These are phyloP conservation scores for Solanum hybrid DNA, from an alignment of 305 asterid genomes.

Conservation along the genomic window DNA sequence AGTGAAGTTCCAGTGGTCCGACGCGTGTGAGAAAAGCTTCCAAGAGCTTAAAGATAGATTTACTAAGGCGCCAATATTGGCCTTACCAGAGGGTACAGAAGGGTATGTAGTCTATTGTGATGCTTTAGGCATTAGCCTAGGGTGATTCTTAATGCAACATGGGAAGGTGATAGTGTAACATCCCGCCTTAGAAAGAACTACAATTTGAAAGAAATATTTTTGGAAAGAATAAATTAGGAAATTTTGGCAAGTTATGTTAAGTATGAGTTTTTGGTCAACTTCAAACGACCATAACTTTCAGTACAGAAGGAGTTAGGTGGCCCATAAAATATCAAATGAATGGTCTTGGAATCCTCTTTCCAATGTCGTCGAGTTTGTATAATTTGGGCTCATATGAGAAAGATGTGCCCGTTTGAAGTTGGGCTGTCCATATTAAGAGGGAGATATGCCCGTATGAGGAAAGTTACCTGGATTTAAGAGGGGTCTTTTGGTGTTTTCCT, in stretches of 20 bases:
- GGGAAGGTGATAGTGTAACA: neutral
- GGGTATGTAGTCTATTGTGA: neutral
- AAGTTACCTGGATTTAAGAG: neutral
- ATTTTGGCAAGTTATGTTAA: neutral
- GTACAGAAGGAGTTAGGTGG: neutral
- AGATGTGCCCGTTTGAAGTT: neutral
- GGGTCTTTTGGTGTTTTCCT: neutral
- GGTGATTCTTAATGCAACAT: neutral
- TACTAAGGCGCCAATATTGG: neutral
- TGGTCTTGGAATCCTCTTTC: neutral
- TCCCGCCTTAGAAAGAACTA: neutral
- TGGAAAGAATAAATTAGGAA: neutral
- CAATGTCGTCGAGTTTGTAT: neutral
- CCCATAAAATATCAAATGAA: neutral
- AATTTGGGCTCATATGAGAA: neutral
- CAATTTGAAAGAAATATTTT: neutral
- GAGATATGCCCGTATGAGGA: neutral
- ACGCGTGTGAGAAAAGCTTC: neutral
- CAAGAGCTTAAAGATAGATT: neutral
- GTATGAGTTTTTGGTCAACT: neutral
- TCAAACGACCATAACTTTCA: neutral
- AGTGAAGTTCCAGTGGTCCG: neutral
- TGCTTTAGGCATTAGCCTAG: neutral
- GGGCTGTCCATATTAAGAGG: neutral
- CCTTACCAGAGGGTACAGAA: neutral